Conservation (phyloP, 768 basidiomycete species). For the Cystobasidium onofrii region DNA sequence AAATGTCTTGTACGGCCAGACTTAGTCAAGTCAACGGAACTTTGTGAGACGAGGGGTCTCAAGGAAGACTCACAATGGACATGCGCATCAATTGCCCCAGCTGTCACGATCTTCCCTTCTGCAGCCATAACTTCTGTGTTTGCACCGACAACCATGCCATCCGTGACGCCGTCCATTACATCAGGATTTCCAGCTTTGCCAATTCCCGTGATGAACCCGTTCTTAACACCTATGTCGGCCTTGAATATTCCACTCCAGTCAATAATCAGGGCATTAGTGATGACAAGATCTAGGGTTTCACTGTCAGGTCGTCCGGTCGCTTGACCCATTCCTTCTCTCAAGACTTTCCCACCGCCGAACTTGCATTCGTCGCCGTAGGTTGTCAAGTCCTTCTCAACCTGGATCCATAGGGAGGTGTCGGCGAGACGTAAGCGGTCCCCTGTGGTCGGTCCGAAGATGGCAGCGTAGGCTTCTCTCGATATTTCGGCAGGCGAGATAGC, state of each 20-base stretch:
- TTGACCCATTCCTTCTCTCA: slow-evolving; percentile 96
- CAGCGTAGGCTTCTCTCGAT: slow-evolving; percentile 65
- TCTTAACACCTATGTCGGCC: slow-evolving; percentile 88
- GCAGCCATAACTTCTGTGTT: slow-evolving; percentile 93
- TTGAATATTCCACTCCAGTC: slow-evolving; percentile 96
- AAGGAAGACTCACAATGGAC: slow-evolving; percentile 44
- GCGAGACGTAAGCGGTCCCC: slow-evolving; percentile 83
- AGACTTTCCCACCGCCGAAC: slow-evolving; percentile 92
- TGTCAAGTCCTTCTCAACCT: slow-evolving; percentile 82
- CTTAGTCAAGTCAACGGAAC: not conserved
- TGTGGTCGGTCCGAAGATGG: slow-evolving; percentile 90
- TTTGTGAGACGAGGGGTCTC: not conserved
- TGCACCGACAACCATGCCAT: slow-evolving; percentile 69
- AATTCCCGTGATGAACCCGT: slow-evolving; percentile 71
- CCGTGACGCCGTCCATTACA: slow-evolving; percentile 70
- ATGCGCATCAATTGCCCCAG: slow-evolving; percentile 85
- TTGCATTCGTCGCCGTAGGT: slow-evolving; percentile 94
- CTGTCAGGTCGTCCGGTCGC: slow-evolving; percentile 60
- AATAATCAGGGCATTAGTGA: slow-evolving; percentile 87
- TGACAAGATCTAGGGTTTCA: slow-evolving; percentile 77
- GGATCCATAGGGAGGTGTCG: slow-evolving; percentile 82
- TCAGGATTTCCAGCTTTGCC: slow-evolving; percentile 99
- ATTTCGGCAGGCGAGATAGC: slow-evolving; percentile 48
- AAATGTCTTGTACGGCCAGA: slow-evolving; percentile 54
- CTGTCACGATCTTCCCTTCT: slow-evolving; percentile 85